phyloP scores from a whole-genome alignment of 768 basidiomycete species.

The Leccinum disarticulatum region DNA sequence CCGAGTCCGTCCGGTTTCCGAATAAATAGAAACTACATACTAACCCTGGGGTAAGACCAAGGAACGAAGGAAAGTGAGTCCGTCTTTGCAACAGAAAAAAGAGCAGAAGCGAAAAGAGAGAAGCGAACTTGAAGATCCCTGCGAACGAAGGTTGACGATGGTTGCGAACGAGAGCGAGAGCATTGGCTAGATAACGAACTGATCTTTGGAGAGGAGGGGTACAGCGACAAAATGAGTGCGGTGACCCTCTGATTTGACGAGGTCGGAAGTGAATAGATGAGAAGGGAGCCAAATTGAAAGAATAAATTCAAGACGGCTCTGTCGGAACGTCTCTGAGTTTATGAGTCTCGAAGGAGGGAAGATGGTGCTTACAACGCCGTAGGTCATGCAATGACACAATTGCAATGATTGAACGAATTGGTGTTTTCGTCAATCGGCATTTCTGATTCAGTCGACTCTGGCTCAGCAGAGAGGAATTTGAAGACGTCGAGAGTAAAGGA shows the following conservation, averaged over 20 bases:
- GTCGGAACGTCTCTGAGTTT: neutral
- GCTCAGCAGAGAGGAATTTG: neutral
- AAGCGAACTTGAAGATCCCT: neutral
- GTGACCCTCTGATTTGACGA: neutral
- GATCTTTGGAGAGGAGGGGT: slow-evolving; percentile 2
- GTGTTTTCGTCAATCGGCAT: slow-evolving; percentile 14
- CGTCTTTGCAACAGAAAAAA: slow-evolving; percentile 15
- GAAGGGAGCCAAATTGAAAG: neutral
- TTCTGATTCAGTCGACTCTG: slow-evolving; percentile 2
- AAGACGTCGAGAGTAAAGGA: slow-evolving; percentile 3
- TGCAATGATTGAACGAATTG: neutral
- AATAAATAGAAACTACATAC: slow-evolving; percentile 7
- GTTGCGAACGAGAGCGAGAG: slow-evolving; percentile 4
- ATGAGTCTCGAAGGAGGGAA: neutral
- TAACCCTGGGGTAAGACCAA: neutral
- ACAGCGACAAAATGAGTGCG: neutral
- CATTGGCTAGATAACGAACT: slow-evolving; percentile 9
- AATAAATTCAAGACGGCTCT: neutral
- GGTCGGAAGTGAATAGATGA: neutral
- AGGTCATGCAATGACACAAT: slow-evolving; percentile 22
- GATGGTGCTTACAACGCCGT: slow-evolving; percentile 12
- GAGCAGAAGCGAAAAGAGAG: neutral
- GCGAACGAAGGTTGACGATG: slow-evolving; percentile 20
- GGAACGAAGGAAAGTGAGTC: slow-evolving; percentile 9
- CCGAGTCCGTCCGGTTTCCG: slow-evolving; percentile 6